These are phyloP conservation scores for Paraleonurus japonicus DNA, from an alignment of 257 asterid species.

Conservation along the genomic window DNA sequence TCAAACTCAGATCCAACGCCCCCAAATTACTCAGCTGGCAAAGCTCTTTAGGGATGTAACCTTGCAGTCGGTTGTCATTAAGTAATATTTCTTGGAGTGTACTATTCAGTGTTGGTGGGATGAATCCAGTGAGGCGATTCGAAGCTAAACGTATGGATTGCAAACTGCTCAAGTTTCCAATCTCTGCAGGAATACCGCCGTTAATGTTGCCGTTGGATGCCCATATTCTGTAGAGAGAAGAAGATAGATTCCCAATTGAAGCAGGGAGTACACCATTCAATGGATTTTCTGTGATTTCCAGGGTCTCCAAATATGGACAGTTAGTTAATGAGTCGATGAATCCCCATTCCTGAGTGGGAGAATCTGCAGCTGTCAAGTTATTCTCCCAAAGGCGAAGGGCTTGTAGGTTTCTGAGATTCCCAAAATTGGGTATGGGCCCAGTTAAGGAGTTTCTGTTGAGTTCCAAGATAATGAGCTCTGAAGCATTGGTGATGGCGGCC, in stretches of 20 bases:
- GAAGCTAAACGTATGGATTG: neutral
- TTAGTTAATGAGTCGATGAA: slow-evolving; percentile 23
- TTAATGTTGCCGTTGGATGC: neutral
- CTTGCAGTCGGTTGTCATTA: slow-evolving; percentile 16
- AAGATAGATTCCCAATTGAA: slow-evolving; percentile 25
- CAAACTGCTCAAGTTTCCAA: slow-evolving; percentile 24
- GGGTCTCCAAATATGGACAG: slow-evolving; percentile 13
- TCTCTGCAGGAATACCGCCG: slow-evolving; percentile 28
- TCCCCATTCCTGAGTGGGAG: neutral
- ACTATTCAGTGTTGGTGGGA: slow-evolving; percentile 1
- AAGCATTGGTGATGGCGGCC: slow-evolving; percentile 28
- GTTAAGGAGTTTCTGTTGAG: slow-evolving; percentile 27
- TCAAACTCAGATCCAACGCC: slow-evolving; percentile 20
- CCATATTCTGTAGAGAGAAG: neutral
- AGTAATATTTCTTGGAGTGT: neutral
- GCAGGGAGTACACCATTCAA: slow-evolving; percentile 26
- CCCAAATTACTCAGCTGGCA: slow-evolving; percentile 26
- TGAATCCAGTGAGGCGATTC: neutral
- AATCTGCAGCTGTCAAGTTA: slow-evolving; percentile 29
- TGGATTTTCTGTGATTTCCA: slow-evolving; percentile 26
- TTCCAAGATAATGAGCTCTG: slow-evolving; percentile 24
- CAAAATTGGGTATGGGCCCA: slow-evolving; percentile 38
- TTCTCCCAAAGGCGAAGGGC: slow-evolving; percentile 30
- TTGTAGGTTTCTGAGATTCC: slow-evolving; percentile 25
- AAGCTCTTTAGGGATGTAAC: slow-evolving; percentile 24